A percentile compares a stretch with the other conserved stretches of the same genome.
Conservation (phyloP, 345 rosid genomes). For the Lepidium sativum region DNA sequence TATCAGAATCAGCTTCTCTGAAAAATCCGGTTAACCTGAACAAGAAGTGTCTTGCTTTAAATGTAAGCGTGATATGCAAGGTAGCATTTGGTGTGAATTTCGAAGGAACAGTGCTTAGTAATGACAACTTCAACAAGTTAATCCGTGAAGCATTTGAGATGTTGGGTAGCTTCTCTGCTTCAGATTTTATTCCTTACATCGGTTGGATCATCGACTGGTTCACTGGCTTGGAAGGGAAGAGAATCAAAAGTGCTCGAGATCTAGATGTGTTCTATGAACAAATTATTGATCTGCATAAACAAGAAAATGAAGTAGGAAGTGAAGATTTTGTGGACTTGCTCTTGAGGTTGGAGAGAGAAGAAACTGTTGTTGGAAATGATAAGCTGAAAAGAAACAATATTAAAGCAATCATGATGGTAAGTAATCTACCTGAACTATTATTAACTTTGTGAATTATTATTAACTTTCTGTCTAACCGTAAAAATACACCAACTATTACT, state of each 20-base stretch:
- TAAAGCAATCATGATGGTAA: slow-evolving; percentile 11
- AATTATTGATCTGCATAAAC: slow-evolving; percentile 33
- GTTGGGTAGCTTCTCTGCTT: slow-evolving; percentile 23
- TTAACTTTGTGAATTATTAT: no score
- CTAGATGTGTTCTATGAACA: slow-evolving; percentile 30
- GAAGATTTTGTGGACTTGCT: slow-evolving; percentile 24
- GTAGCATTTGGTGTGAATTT: slow-evolving; percentile 34
- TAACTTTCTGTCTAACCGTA: no score
- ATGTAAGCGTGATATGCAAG: slow-evolving; percentile 21
- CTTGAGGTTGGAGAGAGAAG: slow-evolving; percentile 3
- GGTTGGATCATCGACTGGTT: slow-evolving; percentile 35
- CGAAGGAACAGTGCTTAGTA: slow-evolving; percentile 16
- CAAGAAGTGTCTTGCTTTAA: slow-evolving; percentile 9
- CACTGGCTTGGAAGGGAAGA: slow-evolving; percentile 14
- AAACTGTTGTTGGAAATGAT: not conserved
- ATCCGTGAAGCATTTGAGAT: slow-evolving; percentile 27
- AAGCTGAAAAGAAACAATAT: not conserved
- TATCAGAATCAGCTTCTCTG: not conserved
- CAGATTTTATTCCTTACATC: slow-evolving; percentile 32
- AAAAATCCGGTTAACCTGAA: slow-evolving; percentile 15
- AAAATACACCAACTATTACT: no score
- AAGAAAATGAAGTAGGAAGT: slow-evolving; percentile 10
- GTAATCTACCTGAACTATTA: not conserved
- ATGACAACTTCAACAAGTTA: slow-evolving; percentile 13
- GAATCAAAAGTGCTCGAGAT: slow-evolving; percentile 20